Conservation (phyloP, 495 filamentous ascomycete species). For the Penicillium odoratum region DNA sequence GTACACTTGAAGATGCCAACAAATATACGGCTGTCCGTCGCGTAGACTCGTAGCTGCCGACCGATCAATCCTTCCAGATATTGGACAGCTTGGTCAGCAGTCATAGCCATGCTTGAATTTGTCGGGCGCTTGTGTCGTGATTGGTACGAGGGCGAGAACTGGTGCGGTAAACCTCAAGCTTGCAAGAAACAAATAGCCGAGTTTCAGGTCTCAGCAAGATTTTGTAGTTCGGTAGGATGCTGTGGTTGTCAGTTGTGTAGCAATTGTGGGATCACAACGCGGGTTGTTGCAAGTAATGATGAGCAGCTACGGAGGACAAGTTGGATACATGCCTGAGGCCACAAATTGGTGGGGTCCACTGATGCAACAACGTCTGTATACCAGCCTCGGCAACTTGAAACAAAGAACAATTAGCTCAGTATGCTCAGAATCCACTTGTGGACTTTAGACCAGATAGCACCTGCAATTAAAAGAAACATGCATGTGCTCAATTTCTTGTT, state of each 20-base stretch:
- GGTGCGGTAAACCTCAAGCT: background rate
- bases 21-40: conserved; percentile 85
- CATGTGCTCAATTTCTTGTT: too few relatives aligned
- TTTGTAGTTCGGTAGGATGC: background rate
- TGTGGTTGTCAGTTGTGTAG: background rate
- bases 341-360: background rate
- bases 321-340: conserved; percentile 13
- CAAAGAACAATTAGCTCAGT: background rate
- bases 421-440: background rate
- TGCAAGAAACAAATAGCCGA: background rate
- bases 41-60: conserved; percentile 68
- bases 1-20: conserved; percentile 90
- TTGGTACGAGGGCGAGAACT: background rate
- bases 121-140: background rate
- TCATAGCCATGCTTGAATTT: conserved; percentile 30
- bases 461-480: too few relatives aligned
- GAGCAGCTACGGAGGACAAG: conserved; percentile 1
- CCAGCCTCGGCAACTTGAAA: background rate
- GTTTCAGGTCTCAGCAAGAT: background rate
- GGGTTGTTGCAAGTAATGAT: background rate
- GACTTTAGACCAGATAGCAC: too few relatives aligned
- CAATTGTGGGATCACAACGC: conserved; percentile 1
- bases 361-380: background rate
- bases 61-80: conserved; percentile 51
- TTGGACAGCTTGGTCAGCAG: conserved; percentile 39